A percentile compares a stretch with the other conserved stretches of the same genome.
Evolutionary conservation across 257 asterid genomes (phyloP).

Genomic region (Catharanthus roseus): DNA sequence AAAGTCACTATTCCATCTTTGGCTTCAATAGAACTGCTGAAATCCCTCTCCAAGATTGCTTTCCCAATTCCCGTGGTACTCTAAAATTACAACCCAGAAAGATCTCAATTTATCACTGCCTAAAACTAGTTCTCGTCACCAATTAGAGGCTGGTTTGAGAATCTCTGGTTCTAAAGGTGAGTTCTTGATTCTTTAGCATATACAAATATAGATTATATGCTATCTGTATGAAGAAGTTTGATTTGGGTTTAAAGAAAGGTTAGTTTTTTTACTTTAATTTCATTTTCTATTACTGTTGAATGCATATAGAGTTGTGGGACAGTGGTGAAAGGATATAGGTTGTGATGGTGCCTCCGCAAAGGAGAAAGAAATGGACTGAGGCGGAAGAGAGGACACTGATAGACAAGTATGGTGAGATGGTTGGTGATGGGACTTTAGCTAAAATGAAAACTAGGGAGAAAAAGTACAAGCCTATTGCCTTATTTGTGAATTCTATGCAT

Average conservation of each 20-base stretch:
- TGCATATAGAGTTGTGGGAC: not conserved
- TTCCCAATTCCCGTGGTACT: not conserved
- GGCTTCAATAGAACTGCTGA: slow-evolving; percentile 3
- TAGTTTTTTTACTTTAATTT: not conserved
- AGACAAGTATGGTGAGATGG: slow-evolving; percentile 81
- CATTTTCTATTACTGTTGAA: slow-evolving; percentile 3
- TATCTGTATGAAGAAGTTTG: not conserved
- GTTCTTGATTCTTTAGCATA: slow-evolving; percentile 6
- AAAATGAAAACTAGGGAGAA: slow-evolving; percentile 97
- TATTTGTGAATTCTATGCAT: slow-evolving; percentile 75
- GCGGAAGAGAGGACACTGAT: slow-evolving; percentile 91
- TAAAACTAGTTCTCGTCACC: not conserved
- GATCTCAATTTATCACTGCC: not conserved
- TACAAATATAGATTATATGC: not conserved
- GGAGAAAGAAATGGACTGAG: slow-evolving; percentile 98
- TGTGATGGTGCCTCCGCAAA: slow-evolving; percentile 75
- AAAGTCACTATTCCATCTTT: slow-evolving; percentile 6
- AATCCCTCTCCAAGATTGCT: not conserved
- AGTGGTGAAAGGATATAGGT: not conserved
- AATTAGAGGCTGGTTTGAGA: not conserved
- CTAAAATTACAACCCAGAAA: not conserved
- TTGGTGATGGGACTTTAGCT: slow-evolving; percentile 61
- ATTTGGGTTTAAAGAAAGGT: slow-evolving; percentile 4
- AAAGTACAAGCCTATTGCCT: slow-evolving; percentile 76
- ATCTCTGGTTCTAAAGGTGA: slow-evolving; percentile 12